These are phyloP conservation scores for Cladosporium oxysporum DNA, from an alignment of 2,329 filamentous ascomycete genomes.

Conservation along the genomic window DNA sequence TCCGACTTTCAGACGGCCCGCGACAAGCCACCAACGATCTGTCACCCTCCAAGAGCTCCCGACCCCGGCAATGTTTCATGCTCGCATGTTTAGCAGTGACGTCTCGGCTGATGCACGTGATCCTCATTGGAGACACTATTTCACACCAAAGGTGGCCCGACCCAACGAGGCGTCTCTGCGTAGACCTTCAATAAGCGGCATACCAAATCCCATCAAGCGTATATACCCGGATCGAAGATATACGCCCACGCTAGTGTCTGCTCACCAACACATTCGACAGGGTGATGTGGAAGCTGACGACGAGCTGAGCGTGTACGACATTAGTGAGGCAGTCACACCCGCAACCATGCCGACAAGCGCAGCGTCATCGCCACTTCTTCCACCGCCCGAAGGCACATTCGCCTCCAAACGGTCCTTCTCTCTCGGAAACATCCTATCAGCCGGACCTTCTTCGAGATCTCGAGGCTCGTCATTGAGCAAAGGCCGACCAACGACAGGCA, in stretches of 20 bases:
- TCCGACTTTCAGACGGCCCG: conserved; percentile 68
- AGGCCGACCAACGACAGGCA: conserved; percentile 30
- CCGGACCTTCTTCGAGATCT: conserved; percentile 40
- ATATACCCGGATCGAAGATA: conserved; percentile 40
- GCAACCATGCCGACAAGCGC: conserved; percentile 25
- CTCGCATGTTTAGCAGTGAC: conserved; percentile 22
- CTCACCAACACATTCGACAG: conserved; percentile 29
- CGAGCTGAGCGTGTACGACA: conserved; percentile 26
- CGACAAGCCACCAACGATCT: conserved; percentile 77
- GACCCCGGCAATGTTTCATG: conserved; percentile 15
- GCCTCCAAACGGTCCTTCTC: conserved; percentile 52
- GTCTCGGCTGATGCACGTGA: conserved; percentile 27
- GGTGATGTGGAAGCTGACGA: conserved; percentile 33
- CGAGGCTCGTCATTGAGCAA: conserved; percentile 41
- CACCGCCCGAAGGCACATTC: conserved; percentile 4
- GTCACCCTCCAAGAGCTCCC: conserved; percentile 60
- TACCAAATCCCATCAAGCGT: conserved; percentile 41
- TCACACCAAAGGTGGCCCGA: conserved; percentile 33
- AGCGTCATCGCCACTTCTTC: conserved; percentile 32
- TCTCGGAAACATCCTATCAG: conserved; percentile 47
- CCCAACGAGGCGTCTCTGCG: conserved; percentile 24
- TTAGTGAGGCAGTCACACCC: conserved; percentile 20
- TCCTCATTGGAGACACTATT: conserved; percentile 37
- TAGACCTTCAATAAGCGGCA: conserved; percentile 36
- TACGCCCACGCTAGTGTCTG: conserved; percentile 36